Evolutionary conservation across 2,329 filamentous ascomycete genomes (phyloP), one percentile per base, ranked within the genome.

Genomic region (Colletotrichum limetticola): DNA sequence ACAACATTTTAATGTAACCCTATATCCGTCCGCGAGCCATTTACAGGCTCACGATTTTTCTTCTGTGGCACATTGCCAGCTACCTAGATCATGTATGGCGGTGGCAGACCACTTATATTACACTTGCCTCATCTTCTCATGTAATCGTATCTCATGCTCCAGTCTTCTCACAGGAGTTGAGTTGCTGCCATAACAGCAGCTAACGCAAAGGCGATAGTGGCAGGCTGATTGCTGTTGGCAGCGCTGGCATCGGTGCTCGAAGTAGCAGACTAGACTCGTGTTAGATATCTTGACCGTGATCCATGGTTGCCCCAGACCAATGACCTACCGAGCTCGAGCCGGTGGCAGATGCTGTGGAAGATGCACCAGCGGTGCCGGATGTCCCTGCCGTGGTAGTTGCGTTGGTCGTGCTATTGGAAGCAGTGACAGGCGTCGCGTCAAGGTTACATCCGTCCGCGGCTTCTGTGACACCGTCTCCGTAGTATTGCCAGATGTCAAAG

Each of bases 401-500:
- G 52, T 52, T 67, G 19, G 35, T 57, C 11, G 60, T 65, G 7
- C 49, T 30, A 55, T 71, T 63, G 5, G 42, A 26, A 16, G 59
- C 65, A 24, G 58, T 62, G 26, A 66, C 65, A 2, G 70, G 70
- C 4, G 66, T 73, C 14, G 66, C 62, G 22, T 70, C 66, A 9
- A 75, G 66, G 22, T 68, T 78, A 37, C 83, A 85, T 7, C 71
- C 52, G 5, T 75, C 58, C 6, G 81, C 85, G 3, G 78, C 80
- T 19, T 60, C 76, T n/a, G 76, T 78, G 28, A 87, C 75, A 0
- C 80, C 78, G 55, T 71, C 76, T 12, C 85, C 80, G 73, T 87
- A 87, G 78, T 83, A 82, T 56, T 79, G 76, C 85, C 85, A 87
- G 76, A 86, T 85, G 68, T 83, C 79, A 67, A 80, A 79, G 56